Evolutionary conservation across 495 filamentous ascomycete species (phyloP), one percentile per base, ranked within the genome.

Genomic region (Penicillium pulvis): DNA sequence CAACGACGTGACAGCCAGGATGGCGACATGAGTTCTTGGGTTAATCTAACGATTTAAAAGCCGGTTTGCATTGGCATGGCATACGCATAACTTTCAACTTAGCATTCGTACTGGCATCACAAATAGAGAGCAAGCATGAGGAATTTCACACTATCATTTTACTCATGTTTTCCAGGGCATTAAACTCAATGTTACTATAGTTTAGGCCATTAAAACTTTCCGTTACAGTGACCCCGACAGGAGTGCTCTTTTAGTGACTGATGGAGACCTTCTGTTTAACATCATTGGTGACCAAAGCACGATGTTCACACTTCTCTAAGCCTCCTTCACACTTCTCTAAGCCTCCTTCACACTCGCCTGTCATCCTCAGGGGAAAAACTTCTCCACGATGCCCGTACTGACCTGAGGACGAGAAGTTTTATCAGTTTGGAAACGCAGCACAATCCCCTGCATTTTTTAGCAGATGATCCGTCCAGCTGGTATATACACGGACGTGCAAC

Each of bases 341-440:
- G n/a, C 23, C 55, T 16, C 57, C 50, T 47, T 73, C 61, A 44
- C 56, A 56, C 55, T 75, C 67, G 6, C 67, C 69, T 3, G 53
- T 73, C 72, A 56, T 73, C 61, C 31, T 63, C 58, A 2, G 2
- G 71, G 69, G 14, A 75, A 58, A 42, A 71, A 73, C 31, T 48
- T 66, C 46, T 70, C 59, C 14, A 70, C 44, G 55, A 70, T 57
- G 56, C 64, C 64, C 69, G 68, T 70, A 33, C 49, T 59, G 50
- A 56, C 31, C 23, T 4, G 30, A 45, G 20, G 4, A 5, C 19
- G 4, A 5, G 20, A 46, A 26, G 12, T 46, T n/a, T 6, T n/a
- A n/a, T 12, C n/a, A 41, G 17, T 4, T 19, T 46, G 23, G 24
- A 8, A 46, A 46, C 9, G 23, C 6, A 24, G 23, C 42, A 44